Conservation (phyloP, 495 filamentous ascomycete genomes). For the Polyplosphaeria fusca region DNA sequence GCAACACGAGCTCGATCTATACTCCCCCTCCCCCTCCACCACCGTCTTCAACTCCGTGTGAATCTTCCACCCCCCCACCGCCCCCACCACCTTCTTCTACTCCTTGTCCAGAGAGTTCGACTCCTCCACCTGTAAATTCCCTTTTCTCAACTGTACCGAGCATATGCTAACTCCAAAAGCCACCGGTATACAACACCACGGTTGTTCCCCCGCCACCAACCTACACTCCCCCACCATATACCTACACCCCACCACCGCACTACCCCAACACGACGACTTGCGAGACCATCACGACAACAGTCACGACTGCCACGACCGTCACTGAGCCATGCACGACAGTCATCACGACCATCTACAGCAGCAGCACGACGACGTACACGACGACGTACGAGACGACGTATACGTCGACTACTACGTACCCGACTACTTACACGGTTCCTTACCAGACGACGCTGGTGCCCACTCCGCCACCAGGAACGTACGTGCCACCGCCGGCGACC, state of each 20-base stretch:
- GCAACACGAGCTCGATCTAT: background rate
- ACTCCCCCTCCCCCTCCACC: conserved; percentile 7
- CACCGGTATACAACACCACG: conserved; percentile 2
- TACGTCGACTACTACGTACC: conserved; percentile 18
- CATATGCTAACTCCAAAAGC: background rate
- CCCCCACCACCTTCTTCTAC: background rate
- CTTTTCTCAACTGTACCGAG: background rate
- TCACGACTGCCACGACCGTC: conserved; percentile 20
- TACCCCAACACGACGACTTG: background rate
- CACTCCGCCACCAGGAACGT: conserved; percentile 1
- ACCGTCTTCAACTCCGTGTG: background rate
- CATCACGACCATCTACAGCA: conserved; percentile 5
- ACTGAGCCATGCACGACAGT: conserved; percentile 18
- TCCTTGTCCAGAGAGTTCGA: conserved; percentile 8
- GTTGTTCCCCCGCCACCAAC: conserved; percentile 2
- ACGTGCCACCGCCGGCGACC: conserved; percentile 1
- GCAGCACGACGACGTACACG: conserved; percentile 2
- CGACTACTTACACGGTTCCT: conserved; percentile 20
- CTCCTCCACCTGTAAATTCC: conserved; percentile 4
- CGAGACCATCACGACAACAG: conserved; percentile 8
- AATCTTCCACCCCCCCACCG: background rate
- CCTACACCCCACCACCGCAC: background rate
- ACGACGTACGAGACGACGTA: conserved; percentile 8
- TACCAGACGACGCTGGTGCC: conserved; percentile 1
- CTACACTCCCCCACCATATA: background rate